Conservation (phyloP, 768 basidiomycete species). For the Tricholoma matsutake region DNA sequence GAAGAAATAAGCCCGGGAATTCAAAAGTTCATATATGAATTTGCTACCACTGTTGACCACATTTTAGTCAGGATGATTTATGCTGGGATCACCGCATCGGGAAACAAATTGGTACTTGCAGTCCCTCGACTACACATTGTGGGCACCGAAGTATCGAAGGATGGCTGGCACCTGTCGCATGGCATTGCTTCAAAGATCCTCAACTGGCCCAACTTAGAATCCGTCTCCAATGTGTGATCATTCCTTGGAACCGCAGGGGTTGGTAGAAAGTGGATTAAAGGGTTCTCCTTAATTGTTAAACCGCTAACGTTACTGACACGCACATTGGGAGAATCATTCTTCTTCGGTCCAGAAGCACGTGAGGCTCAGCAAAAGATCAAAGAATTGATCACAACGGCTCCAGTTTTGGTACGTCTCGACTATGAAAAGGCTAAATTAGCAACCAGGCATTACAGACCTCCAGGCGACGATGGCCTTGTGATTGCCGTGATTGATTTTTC, state of each 20-base stretch:
- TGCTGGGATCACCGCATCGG: conserved; percentile 32
- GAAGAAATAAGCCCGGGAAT: conserved; percentile 21
- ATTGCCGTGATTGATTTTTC: conserved; percentile 33
- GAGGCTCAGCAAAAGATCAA: conserved; percentile 27
- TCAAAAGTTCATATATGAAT: conserved; percentile 27
- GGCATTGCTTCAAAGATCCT: conserved; percentile 22
- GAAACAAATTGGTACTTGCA: conserved; percentile 23
- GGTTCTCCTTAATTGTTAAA: conserved; percentile 21
- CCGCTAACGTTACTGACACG: conserved; percentile 20
- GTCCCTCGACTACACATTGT: conserved; percentile 23
- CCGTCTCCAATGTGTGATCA: conserved; percentile 15
- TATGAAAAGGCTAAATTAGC: conserved; percentile 17
- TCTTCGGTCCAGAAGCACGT: conserved; percentile 19
- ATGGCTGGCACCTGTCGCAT: conserved; percentile 28
- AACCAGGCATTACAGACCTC: background rate
- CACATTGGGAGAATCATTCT: conserved; percentile 17
- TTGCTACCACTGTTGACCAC: conserved; percentile 17
- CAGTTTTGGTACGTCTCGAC: conserved; percentile 30
- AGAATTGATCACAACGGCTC: conserved; percentile 13
- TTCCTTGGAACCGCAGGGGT: conserved; percentile 26
- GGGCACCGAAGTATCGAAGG: conserved; percentile 21
- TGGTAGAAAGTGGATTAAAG: conserved; percentile 20
- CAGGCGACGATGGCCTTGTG: conserved; percentile 21
- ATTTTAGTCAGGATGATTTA: conserved; percentile 19
- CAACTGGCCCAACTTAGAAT: conserved; percentile 21